Conservation (phyloP, 495 filamentous ascomycete genomes). For the Trichoderma orchidacearum region DNA sequence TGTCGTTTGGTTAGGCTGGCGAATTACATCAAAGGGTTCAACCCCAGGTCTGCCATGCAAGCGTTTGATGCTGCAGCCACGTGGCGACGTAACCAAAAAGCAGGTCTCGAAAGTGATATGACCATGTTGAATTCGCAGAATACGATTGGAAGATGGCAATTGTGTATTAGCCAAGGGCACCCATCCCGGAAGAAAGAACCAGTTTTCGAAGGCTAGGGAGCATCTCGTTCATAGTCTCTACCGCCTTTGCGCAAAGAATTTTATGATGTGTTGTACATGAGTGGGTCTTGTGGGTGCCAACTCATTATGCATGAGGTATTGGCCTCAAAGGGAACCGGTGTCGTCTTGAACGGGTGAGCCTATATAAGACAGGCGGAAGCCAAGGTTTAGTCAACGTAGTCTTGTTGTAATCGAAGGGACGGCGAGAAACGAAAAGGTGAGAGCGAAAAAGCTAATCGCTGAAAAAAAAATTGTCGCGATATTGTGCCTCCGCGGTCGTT, state of each 20-base stretch:
- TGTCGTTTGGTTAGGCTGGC: neutral
- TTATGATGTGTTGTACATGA: conserved; percentile 17
- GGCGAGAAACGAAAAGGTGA: conserved; percentile 10
- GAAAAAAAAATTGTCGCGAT: neutral
- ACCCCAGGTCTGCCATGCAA: neutral
- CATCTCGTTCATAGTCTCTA: neutral
- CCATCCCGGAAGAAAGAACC: neutral
- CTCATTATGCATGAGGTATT: conserved; percentile 21
- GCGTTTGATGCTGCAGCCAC: neutral
- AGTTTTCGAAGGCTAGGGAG: neutral
- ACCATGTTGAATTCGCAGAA: neutral
- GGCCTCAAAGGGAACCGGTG: conserved; percentile 11
- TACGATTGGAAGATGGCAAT: neutral
- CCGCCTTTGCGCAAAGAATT: neutral
- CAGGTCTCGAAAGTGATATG: neutral
- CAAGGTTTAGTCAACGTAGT: conserved; percentile 4
- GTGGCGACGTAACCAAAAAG: neutral
- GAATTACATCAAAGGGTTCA: neutral
- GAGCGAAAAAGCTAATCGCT: neutral
- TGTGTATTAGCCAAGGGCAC: neutral
- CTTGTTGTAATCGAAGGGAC: conserved; percentile 3
- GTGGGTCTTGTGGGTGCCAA: conserved; percentile 21
- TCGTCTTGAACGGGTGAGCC: conserved; percentile 13
- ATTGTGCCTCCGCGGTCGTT: neutral
- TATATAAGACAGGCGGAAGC: conserved; percentile 11